Percentiles rank a stretch among this genome's conserved stretches.
These are phyloP conservation scores for Wickerhamiella qilinensis DNA, from an alignment of 805 yeast genomes.

Conservation along the genomic window DNA sequence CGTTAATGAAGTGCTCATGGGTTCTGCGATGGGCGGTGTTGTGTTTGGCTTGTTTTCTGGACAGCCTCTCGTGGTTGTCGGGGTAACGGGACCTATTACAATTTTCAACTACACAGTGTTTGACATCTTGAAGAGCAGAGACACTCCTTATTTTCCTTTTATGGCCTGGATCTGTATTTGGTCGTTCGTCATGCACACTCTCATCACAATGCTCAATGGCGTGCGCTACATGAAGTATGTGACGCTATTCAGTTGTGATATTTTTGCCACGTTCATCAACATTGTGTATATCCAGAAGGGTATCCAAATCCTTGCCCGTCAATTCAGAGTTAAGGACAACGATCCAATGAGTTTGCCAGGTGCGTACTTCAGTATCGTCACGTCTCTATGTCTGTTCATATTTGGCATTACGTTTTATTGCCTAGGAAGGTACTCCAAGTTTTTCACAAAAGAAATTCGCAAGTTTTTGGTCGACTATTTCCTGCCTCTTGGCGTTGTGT, in stretches of 20 bases:
- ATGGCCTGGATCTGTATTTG: constrained; percentile 94
- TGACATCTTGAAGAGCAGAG: constrained; percentile 41
- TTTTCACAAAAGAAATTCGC: constrained; percentile 43
- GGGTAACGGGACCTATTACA: constrained; percentile 91
- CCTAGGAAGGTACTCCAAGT: constrained; percentile 46
- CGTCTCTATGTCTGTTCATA: constrained; percentile 59
- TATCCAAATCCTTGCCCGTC: constrained; percentile 59
- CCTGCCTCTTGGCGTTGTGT: constrained; percentile 65
- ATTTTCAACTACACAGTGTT: constrained; percentile 86
- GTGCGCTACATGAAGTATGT: constrained; percentile 54
- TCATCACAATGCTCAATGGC: constrained; percentile 53
- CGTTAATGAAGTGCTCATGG: constrained; percentile 70
- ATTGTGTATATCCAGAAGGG: constrained; percentile 84
- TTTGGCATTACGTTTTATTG: constrained; percentile 50
- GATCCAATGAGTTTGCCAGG: constrained; percentile 14
- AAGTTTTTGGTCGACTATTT: constrained; percentile 74
- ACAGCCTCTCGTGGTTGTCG: constrained; percentile 88
- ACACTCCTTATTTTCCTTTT: constrained; percentile 55
- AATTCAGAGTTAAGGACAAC: constrained; percentile 33
- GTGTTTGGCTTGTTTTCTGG: constrained; percentile 77
- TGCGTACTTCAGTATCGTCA: constrained; percentile 62
- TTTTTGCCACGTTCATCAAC: constrained; percentile 83
- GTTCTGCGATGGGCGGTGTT: constrained; percentile 79
- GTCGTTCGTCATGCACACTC: constrained; percentile 69
- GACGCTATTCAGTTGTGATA: constrained; percentile 75